These are phyloP conservation scores for Dinochytrium kinnereticum DNA, from an alignment of 371 early-diverging fungal genomes.

Conservation along the genomic window DNA sequence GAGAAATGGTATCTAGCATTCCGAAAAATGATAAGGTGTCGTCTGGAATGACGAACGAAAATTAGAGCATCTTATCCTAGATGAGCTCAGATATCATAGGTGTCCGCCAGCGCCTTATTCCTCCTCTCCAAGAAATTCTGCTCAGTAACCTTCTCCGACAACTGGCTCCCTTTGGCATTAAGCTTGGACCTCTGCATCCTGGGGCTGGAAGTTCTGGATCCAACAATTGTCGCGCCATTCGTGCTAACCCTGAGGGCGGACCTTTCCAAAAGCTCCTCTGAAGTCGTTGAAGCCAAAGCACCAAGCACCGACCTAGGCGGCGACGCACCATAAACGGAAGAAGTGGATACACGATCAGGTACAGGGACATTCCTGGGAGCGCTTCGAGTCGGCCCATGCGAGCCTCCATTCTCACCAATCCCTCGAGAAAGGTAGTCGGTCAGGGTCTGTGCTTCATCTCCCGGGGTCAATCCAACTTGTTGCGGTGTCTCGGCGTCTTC, in stretches of 20 bases:
- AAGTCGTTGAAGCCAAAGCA: slow-evolving; percentile 18
- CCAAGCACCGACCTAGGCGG: slow-evolving; percentile 17
- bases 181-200: background rate
- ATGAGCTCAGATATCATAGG: slow-evolving; percentile 15
- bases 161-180: background rate
- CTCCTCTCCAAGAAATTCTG: slow-evolving; percentile 38
- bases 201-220: slow-evolving; percentile 11
- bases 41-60: too few species aligned
- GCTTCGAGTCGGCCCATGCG: background rate
- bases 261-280: slow-evolving; percentile 13
- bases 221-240: slow-evolving; percentile 14
- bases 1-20: too few species aligned
- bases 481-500: slow-evolving; percentile 30
- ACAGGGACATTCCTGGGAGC: background rate
- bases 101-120: slow-evolving; percentile 33
- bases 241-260: slow-evolving; percentile 15
- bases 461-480: slow-evolving; percentile 16
- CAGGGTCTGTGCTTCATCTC: slow-evolving; percentile 36
- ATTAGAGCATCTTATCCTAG: too few species aligned
- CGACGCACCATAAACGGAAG: background rate
- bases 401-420: slow-evolving; percentile 5
- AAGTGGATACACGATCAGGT: background rate
- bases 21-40: too few species aligned
- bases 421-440: slow-evolving; percentile 40
- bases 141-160: slow-evolving; percentile 42